Percentiles rank a stretch among this genome's conserved stretches.
Evolutionary conservation across 768 basidiomycete genomes (phyloP).

Genomic region (Calocera cornea): DNA sequence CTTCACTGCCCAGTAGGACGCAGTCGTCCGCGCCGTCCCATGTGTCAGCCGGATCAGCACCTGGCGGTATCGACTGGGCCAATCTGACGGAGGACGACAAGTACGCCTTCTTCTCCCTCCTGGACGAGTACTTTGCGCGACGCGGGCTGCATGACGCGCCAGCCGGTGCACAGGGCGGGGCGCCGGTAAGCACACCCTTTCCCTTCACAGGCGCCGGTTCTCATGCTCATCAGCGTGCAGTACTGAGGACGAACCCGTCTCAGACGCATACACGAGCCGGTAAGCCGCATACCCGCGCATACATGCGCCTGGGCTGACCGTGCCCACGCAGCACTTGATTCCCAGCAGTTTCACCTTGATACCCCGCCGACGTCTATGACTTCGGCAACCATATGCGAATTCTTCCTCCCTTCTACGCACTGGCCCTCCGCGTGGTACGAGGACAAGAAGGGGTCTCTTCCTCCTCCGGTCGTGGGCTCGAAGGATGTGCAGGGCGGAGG

Average conservation of each 20-base stretch:
- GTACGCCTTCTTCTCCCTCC: constrained; percentile 57
- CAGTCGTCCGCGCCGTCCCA: background rate
- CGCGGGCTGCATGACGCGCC: background rate
- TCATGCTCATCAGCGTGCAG: constrained; percentile 5
- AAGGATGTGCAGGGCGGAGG: background rate
- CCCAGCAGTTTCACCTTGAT: background rate
- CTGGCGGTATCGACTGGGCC: constrained; percentile 45
- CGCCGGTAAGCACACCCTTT: background rate
- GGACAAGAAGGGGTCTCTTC: constrained; percentile 17
- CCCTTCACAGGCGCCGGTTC: background rate
- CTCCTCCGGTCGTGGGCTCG: constrained; percentile 25
- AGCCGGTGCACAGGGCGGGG: background rate
- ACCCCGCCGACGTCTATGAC: background rate
- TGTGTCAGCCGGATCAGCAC: background rate
- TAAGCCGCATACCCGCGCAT: background rate
- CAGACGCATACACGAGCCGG: background rate
- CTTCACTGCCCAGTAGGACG: background rate
- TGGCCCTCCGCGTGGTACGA: constrained; percentile 36
- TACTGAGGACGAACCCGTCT: background rate
- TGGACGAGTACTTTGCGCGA: constrained; percentile 62
- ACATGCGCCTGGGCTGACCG: background rate
- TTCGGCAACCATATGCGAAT: constrained; percentile 14
- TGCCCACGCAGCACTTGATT: background rate
- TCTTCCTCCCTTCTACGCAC: constrained; percentile 30
- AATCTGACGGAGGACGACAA: constrained; percentile 57